These are phyloP conservation scores for Apiotrichum gracile DNA, from an alignment of 1,284 basidiomycete species.

Conservation along the genomic window DNA sequence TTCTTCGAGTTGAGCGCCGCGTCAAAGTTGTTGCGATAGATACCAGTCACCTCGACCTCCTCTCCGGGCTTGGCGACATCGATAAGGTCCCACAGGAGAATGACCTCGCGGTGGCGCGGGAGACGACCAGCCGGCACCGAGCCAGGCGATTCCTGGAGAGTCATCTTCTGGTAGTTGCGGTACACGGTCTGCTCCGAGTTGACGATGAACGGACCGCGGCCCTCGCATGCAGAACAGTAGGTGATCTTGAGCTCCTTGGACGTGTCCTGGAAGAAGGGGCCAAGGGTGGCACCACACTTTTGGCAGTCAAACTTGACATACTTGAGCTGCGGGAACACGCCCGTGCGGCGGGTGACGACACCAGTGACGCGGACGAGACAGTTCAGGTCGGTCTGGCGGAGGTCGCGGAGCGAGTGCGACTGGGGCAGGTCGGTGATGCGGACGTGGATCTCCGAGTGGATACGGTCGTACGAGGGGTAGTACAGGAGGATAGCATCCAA, in stretches of 20 bases:
- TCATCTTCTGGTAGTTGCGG: slow-evolving; percentile 98
- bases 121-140: slow-evolving; percentile 95
- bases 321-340: slow-evolving; percentile 97
- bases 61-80: slow-evolving; percentile 97
- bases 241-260: slow-evolving; percentile 89
- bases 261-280: slow-evolving; percentile 97
- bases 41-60: slow-evolving; percentile 94
- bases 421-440: slow-evolving; percentile 91
- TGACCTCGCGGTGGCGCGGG: slow-evolving; percentile 91
- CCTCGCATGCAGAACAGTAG: slow-evolving; percentile 89
- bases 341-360: slow-evolving; percentile 93
- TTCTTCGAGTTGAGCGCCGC: slow-evolving; percentile 97
- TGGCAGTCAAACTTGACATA: slow-evolving; percentile 98
- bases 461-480: slow-evolving; percentile 92
- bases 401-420: slow-evolving; percentile 80
- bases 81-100: slow-evolving; percentile 96
- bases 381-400: slow-evolving; percentile 88
- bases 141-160: slow-evolving; percentile 96
- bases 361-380: slow-evolving; percentile 91
- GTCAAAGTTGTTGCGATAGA: slow-evolving; percentile 99
- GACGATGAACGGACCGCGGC: slow-evolving; percentile 89
- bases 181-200: slow-evolving; percentile 99
- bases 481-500: slow-evolving; percentile 89
- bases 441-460: slow-evolving; percentile 97
- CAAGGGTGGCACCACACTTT: slow-evolving; percentile 84